phyloP scores from a whole-genome alignment of 345 rosid genomes.

The Rhodamnia rubescens region DNA sequence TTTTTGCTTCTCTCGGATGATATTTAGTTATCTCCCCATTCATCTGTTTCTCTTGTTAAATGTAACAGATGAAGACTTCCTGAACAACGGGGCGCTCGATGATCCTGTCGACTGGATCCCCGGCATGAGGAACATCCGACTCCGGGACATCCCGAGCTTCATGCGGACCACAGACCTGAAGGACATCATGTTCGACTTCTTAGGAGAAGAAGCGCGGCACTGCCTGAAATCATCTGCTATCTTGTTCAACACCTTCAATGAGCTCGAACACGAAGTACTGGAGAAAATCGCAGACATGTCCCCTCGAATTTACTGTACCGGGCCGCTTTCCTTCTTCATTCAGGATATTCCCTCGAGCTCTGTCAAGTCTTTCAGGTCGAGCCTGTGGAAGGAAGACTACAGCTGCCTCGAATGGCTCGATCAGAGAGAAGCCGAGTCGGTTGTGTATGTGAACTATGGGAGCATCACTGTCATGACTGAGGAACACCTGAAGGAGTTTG shows the following conservation, averaged over 20 bases:
- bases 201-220: constrained; percentile 3
- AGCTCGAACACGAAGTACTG: constrained; percentile 14
- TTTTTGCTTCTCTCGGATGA: neutral
- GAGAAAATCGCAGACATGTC: constrained; percentile 8
- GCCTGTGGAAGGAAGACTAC: constrained; percentile 2
- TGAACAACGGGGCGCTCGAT: constrained; percentile 15
- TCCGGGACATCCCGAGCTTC: constrained; percentile 21
- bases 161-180: constrained; percentile 9
- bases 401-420: constrained; percentile 11
- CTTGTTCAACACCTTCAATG: constrained; percentile 30
- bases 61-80: constrained; percentile 15
- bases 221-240: constrained; percentile 15
- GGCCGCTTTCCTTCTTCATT: constrained; percentile 25
- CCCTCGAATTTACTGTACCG: constrained; percentile 11
- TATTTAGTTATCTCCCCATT: neutral
- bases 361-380: constrained; percentile 1
- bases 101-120: constrained; percentile 24
- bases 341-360: neutral
- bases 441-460: constrained; percentile 14
- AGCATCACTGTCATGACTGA: constrained; percentile 9
- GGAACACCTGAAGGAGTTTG: constrained; percentile 17
- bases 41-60: too few species aligned
- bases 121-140: constrained; percentile 10
- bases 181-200: constrained; percentile 15
- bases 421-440: constrained; percentile 1